Base-by-base conservation (phyloP, 768 basidiomycete species). In the Agrocybe praecox region DNA sequence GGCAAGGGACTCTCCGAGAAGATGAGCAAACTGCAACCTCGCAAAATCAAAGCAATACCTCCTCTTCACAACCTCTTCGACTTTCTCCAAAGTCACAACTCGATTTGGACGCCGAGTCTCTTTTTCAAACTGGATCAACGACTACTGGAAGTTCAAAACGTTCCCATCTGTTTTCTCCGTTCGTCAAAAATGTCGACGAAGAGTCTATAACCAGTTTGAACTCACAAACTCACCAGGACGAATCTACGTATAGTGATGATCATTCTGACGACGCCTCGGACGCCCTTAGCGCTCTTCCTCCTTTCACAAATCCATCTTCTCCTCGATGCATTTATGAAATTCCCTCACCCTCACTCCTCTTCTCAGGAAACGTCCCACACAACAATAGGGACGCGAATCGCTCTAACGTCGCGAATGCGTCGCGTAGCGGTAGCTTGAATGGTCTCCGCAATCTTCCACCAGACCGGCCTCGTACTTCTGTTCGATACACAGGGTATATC, bases 311-410 rank as follows among this genome's bases (percentile, higher is more conserved):
- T 11, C 60, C 56, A 19, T 52, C 56, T 2, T 48, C 61, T 6
- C 60, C 62, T 1, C 72, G 65, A 2, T 86, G 84, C 66, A 87
- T 86, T 51, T 85, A 87, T 64, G 82, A 87, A 62, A 60, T 86
- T 9, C 76, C 72, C 21, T 72, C 72, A 12, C 55, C 60, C 10
- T 70, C 69, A n/a, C 58, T 70, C n/a, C 60, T 70, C 18, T 67
- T 74, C 23, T 69, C 71, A 1, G 53, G 53, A 1, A 53, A 61
- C 32, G 60, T 52, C 1, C 21, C 32, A 9, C 23, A 2, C 43
- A 47, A 34, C 29, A 36, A 5, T 1, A 43, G 48, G 32, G 21
- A 11, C 46, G 44, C 43, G 32, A 6, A 24, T 32, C n/a, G 42
- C 32, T 42, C 18, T 15, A 18, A 40, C 29, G 53, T 49, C 26